phyloP scores from a whole-genome alignment of 2,329 filamentous ascomycete species.

The Aschersonia sp. region DNA sequence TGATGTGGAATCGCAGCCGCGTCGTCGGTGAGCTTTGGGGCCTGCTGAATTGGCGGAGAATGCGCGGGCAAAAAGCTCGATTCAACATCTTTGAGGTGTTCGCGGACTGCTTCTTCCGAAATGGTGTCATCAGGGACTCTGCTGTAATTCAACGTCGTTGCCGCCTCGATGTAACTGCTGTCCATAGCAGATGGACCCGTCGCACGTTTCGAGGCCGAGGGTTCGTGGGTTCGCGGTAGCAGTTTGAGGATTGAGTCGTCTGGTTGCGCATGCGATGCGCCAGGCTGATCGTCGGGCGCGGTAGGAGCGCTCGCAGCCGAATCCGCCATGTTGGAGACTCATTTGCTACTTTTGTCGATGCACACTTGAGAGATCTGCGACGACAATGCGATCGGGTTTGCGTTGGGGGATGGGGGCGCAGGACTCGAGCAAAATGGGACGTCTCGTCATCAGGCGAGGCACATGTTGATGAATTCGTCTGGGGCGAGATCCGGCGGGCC shows the following conservation, averaged over 20 bases:
- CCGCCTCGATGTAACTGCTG: slow-evolving; percentile 27
- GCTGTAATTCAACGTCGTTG: slow-evolving; percentile 18
- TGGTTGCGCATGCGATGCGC: slow-evolving; percentile 1
- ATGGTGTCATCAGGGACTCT: slow-evolving; percentile 28
- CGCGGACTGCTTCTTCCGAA: slow-evolving; percentile 36
- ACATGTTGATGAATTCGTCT: too few relatives aligned
- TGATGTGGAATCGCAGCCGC: slow-evolving; percentile 29
- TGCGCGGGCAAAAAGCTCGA: slow-evolving; percentile 48
- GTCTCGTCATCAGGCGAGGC: too few relatives aligned
- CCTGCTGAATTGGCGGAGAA: slow-evolving; percentile 29
- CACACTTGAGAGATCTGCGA: background rate
- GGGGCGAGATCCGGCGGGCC: too few relatives aligned
- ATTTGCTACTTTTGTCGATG: background rate
- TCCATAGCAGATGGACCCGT: slow-evolving; percentile 10
- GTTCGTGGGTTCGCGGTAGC: slow-evolving; percentile 8
- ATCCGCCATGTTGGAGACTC: background rate
- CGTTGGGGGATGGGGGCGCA: too few relatives aligned
- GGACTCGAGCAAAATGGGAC: too few relatives aligned
- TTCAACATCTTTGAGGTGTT: slow-evolving; percentile 48
- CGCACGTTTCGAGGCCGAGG: background rate
- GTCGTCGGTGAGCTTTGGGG: slow-evolving; percentile 41
- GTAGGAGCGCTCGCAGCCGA: background rate
- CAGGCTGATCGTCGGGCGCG: background rate
- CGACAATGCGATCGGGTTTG: background rate
- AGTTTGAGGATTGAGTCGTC: slow-evolving; percentile 6